Percentiles rank a stretch among this genome's conserved stretches.
Evolutionary conservation across 768 basidiomycete species (phyloP).

Genomic region (Macrolepiota fuliginosa): DNA sequence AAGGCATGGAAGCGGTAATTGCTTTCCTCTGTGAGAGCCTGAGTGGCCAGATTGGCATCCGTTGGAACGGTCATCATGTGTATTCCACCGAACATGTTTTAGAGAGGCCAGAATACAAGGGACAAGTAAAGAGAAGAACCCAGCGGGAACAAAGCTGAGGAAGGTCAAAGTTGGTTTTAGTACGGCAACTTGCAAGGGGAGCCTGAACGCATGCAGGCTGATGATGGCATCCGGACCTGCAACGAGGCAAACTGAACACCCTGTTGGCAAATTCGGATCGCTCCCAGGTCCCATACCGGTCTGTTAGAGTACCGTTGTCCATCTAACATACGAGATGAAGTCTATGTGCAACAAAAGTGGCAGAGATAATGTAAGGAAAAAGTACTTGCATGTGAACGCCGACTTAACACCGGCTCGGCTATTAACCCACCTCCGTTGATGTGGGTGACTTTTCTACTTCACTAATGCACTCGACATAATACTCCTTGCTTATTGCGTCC

Average conservation of each 20-base stretch:
- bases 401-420: constrained; percentile 12
- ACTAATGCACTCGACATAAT: constrained; percentile 3
- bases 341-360: background rate
- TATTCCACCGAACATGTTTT: constrained; percentile 60
- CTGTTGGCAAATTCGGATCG: background rate
- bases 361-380: background rate
- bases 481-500: background rate
- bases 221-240: constrained; percentile 2
- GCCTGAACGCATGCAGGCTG: background rate
- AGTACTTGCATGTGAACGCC: constrained; percentile 1
- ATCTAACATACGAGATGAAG: background rate
- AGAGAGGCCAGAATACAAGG: background rate
- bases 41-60: constrained; percentile 71
- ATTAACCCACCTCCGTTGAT: background rate
- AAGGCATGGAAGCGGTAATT: constrained; percentile 72
- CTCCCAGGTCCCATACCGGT: background rate
- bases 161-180: background rate
- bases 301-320: too few relatives aligned
- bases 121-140: background rate
- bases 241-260: constrained; percentile 1
- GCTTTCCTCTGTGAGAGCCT: constrained; percentile 69
- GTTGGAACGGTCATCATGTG: constrained; percentile 55
- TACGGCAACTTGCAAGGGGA: background rate
- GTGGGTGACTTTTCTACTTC: background rate
- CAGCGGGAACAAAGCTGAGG: background rate